These are phyloP conservation scores for Apiospora pterosperma DNA, from an alignment of 2,329 filamentous ascomycete genomes.

Conservation along the genomic window DNA sequence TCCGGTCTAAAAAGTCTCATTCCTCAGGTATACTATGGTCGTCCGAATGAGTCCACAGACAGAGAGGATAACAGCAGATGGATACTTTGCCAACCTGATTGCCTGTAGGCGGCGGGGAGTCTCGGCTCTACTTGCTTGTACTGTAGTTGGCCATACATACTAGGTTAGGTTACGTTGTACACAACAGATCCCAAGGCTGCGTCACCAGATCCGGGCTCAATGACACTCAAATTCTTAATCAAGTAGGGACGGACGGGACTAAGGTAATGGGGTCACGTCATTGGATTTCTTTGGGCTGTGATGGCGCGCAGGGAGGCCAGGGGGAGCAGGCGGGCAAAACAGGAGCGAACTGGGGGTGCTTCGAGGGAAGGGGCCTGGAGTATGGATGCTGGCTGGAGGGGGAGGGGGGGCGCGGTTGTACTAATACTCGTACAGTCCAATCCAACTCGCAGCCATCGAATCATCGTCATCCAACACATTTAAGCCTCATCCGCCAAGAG, in stretches of 20 bases:
- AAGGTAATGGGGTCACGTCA: background rate
- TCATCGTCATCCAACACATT: slow-evolving; percentile 2
- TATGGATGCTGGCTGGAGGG: too few species aligned
- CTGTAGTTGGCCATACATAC: background rate
- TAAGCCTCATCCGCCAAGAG: slow-evolving; percentile 6
- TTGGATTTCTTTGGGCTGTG: background rate
- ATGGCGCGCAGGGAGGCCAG: background rate
- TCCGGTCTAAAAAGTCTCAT: background rate
- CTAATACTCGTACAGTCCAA: background rate
- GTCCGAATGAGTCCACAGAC: background rate
- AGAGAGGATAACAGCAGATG: background rate
- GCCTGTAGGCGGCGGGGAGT: background rate
- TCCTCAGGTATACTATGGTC: too few species aligned
- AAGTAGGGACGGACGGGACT: background rate
- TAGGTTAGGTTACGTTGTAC: too few species aligned
- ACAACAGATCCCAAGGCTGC: background rate
- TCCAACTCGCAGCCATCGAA: background rate
- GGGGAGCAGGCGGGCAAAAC: background rate
- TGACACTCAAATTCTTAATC: background rate
- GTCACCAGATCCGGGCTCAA: background rate
- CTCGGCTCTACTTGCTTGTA: background rate
- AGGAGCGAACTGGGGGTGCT: background rate
- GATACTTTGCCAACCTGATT: background rate
- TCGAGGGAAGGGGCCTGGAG: background rate
- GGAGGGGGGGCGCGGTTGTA: background rate